phyloP scores from a whole-genome alignment of 2,329 filamentous ascomycete species.

The Aspergillus glaucus region DNA sequence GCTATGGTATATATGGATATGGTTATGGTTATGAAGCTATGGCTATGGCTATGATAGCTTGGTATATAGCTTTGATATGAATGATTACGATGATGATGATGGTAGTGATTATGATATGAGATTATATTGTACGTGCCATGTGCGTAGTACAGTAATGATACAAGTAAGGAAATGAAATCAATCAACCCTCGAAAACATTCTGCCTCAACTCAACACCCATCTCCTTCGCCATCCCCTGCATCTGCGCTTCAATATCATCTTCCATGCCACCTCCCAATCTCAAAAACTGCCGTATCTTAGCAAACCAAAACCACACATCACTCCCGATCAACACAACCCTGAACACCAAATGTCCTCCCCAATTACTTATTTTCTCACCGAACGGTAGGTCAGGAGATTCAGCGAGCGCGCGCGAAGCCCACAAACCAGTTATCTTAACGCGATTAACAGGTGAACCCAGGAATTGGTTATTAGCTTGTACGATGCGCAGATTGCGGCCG shows the following conservation, averaged over 20 bases:
- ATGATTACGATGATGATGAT: neutral
- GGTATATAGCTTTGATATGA: neutral
- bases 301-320: constrained; percentile 78
- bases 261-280: constrained; percentile 82
- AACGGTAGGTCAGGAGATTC: constrained; percentile 62
- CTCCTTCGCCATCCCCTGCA: constrained; percentile 82
- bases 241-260: constrained; percentile 81
- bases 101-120: neutral
- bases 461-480: constrained; percentile 89
- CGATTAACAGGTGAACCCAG: constrained; percentile 83
- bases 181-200: constrained; percentile 74
- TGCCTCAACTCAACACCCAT: constrained; percentile 89
- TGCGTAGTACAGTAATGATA: neutral
- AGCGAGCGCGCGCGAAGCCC: constrained; percentile 79
- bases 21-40: neutral
- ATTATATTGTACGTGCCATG: neutral
- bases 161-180: too few species aligned
- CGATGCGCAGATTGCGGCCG: constrained; percentile 83
- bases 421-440: constrained; percentile 86
- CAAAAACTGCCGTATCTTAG: constrained; percentile 68
- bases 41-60: neutral
- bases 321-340: constrained; percentile 65
- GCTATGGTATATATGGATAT: neutral
- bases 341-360: constrained; percentile 76
- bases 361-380: constrained; percentile 59